Conservation (phyloP, 345 rosid genomes). For the Populus pruinosa region DNA sequence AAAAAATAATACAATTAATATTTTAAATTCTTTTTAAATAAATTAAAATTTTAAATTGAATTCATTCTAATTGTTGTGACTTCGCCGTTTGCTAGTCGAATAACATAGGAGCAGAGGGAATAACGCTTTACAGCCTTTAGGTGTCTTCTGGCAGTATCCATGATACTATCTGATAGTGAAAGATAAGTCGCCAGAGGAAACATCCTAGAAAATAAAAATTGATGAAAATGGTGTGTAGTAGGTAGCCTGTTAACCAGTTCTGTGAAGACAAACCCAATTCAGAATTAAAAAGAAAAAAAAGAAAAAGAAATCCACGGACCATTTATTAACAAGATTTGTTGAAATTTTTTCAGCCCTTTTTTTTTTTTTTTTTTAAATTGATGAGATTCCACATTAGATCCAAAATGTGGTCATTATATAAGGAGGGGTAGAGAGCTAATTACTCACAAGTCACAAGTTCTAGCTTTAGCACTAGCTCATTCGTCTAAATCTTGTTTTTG, state of each 20-base stretch:
- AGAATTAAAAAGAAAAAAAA: no score
- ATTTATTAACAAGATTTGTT: not conserved
- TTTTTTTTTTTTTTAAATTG: not conserved
- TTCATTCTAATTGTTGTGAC: no score
- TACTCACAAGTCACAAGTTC: not conserved
- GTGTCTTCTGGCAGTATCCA: no score
- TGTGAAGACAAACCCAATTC: not conserved
- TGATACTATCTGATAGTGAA: no score
- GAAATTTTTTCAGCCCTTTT: not conserved
- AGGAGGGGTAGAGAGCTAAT: not conserved
- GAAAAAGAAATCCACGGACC: not conserved
- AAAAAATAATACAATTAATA: no score
- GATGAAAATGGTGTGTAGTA: not conserved
- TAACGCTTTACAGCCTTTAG: no score
- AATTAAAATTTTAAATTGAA: no score
- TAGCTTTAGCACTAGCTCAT: not conserved
- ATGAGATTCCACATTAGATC: not conserved
- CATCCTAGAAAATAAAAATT: not conserved
- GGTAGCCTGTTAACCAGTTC: not conserved
- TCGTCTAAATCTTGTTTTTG: not conserved
- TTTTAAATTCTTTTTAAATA: no score
- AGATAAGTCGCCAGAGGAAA: not conserved
- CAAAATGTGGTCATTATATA: not conserved
- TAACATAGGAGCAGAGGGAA: no score
- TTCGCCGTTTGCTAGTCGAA: no score